These are phyloP conservation scores for Pleurostoma richardsiae DNA, from an alignment of 2,329 filamentous ascomycete genomes.

Conservation along the genomic window DNA sequence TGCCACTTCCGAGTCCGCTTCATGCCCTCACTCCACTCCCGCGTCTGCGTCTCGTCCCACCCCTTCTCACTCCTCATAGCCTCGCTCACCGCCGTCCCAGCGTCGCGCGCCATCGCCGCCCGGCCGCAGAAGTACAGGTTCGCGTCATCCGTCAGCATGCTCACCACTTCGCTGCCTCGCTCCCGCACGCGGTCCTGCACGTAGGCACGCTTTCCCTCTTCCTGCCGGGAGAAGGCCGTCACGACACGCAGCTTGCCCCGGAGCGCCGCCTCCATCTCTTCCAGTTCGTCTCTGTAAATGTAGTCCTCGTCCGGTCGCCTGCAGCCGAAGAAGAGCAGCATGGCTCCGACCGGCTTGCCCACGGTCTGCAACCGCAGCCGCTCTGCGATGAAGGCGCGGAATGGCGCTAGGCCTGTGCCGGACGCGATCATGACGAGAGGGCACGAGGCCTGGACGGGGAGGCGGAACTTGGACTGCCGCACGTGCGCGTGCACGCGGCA, in stretches of 20 bases:
- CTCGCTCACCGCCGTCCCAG: constrained; percentile 28
- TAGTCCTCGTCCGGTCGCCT: constrained; percentile 22
- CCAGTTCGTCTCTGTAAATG: constrained; percentile 11
- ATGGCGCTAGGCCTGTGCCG: constrained; percentile 39
- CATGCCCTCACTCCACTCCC: constrained; percentile 38
- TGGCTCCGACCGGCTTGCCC: constrained; percentile 24
- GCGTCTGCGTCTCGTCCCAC: constrained; percentile 32
- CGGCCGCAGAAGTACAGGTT: constrained; percentile 36
- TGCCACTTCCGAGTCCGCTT: constrained; percentile 47
- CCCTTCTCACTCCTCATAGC: constrained; percentile 25
- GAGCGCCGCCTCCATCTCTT: constrained; percentile 12
- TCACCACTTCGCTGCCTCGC: constrained; percentile 17
- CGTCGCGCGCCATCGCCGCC: constrained; percentile 36
- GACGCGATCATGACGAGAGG: constrained; percentile 45
- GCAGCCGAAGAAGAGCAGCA: constrained; percentile 31
- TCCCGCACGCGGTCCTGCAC: constrained; percentile 31
- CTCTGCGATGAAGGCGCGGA: constrained; percentile 21
- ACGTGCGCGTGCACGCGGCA: constrained; percentile 29
- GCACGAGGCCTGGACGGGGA: constrained; percentile 28
- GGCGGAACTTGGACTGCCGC: constrained; percentile 34
- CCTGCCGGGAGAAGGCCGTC: constrained; percentile 23
- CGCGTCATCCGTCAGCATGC: constrained; percentile 24
- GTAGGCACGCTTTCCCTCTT: constrained; percentile 18
- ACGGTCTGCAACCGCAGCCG: constrained; percentile 23
- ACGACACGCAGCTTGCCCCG: constrained; percentile 17